Percentiles rank a stretch among this genome's conserved stretches.
Evolutionary conservation across 345 rosid genomes (phyloP).

Genomic region (Syzygium aromaticum): DNA sequence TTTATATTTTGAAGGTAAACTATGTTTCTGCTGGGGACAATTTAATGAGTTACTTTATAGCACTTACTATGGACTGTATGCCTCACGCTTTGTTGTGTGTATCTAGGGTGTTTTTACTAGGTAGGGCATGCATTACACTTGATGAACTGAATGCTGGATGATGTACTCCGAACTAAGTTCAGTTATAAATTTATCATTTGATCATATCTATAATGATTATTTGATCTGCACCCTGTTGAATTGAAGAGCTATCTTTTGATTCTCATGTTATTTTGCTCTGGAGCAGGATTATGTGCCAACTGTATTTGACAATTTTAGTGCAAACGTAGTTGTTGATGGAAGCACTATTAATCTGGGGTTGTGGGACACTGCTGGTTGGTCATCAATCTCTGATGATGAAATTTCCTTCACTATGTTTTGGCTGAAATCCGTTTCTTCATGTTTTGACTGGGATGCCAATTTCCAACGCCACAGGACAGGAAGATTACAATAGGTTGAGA

Average conservation of each 20-base stretch:
- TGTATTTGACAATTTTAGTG: slow-evolving; percentile 40
- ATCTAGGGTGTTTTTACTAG: neutral
- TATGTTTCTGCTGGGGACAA: neutral
- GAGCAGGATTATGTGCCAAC: slow-evolving; percentile 41
- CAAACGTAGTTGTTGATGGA: slow-evolving; percentile 41
- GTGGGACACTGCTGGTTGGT: slow-evolving; percentile 40
- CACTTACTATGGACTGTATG: neutral
- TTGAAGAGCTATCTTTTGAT: neutral
- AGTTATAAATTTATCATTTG: neutral
- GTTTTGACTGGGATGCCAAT: neutral
- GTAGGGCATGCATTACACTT: neutral
- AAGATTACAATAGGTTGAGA: slow-evolving; percentile 39
- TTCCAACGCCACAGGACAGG: slow-evolving; percentile 24
- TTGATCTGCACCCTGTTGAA: neutral
- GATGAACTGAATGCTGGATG: neutral
- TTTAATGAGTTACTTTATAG: neutral
- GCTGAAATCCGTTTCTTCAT: neutral
- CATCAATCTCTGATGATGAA: neutral
- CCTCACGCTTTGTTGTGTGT: neutral
- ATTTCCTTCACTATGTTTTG: neutral
- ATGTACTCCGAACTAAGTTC: neutral
- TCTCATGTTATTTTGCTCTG: neutral
- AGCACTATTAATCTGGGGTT: slow-evolving; percentile 34
- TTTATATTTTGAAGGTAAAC: neutral
- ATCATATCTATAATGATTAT: neutral